Conservation (phyloP, 2,329 filamentous ascomycete species). For the Ramularia endophylla region DNA sequence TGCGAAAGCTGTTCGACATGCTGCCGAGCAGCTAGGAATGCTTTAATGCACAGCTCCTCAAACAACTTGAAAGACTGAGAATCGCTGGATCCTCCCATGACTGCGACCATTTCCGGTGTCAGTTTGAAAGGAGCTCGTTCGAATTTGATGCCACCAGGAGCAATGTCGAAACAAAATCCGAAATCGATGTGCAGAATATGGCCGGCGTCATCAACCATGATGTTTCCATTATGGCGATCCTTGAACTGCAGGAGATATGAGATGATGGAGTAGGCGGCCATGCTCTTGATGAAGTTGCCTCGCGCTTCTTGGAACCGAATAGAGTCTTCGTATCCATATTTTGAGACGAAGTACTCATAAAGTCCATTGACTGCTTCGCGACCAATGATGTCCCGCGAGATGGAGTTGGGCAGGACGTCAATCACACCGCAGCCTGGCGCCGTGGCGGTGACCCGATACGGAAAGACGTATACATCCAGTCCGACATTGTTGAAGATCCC, state of each 20-base stretch:
- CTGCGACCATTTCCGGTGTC: constrained; percentile 95
- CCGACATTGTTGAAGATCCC: constrained; percentile 95
- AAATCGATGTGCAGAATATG: constrained; percentile 99
- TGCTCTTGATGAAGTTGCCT: constrained; percentile 97
- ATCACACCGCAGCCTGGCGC: constrained; percentile 97
- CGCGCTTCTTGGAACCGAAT: constrained; percentile 91
- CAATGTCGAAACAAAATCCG: constrained; percentile 99
- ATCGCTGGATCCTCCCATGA: constrained; percentile 80
- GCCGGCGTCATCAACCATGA: constrained; percentile 97
- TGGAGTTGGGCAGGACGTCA: constrained; percentile 94
- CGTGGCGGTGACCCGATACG: constrained; percentile 94
- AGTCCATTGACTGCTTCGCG: constrained; percentile 96
- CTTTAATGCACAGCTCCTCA: constrained; percentile 92
- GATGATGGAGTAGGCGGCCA: constrained; percentile 98
- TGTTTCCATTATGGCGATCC: constrained; percentile 98
- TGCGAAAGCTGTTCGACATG: constrained; percentile 85
- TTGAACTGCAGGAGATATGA: constrained; percentile 98
- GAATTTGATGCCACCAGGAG: constrained; percentile 92
- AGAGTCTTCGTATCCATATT: constrained; percentile 95
- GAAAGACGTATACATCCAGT: constrained; percentile 93
- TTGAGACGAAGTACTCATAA: constrained; percentile 96
- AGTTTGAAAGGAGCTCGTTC: constrained; percentile 98
- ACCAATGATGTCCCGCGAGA: constrained; percentile 97
- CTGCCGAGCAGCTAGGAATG: constrained; percentile 81
- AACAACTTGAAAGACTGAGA: constrained; percentile 93